Base-by-base conservation (phyloP, 164 flowering plant species). In the Cinnamomum chago region DNA sequence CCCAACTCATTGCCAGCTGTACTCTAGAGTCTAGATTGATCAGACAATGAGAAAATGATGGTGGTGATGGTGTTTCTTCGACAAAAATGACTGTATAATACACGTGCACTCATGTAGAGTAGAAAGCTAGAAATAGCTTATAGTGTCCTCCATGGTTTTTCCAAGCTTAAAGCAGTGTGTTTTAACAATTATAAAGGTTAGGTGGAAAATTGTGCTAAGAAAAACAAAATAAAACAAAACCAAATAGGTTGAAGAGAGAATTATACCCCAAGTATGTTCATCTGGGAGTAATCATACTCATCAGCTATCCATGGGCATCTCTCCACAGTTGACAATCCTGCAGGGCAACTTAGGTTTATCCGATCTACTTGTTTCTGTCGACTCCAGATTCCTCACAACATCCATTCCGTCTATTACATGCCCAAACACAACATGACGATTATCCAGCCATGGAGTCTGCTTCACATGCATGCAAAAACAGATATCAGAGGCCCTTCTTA, bases 361-460 rank as follows among this genome's bases (percentile, higher is more conserved):
- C 50, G 80, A 33, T 77, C 91, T 83, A 82, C 88, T 85, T 33
- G 96, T 91, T 79, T 89, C 92, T 69, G 80, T 86, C 27, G 92
- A 86, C 79, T 91, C 96, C 68, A 91, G 90, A 68, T 71, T 79
- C 74, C 70, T 47, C 58, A 91, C 82, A 58, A 90, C 85, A 70
- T 91, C 92, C 89, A 91, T 84, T 66, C 96, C 96, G 24, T 85
- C 91, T 12, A 86, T 66, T 25, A 91, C 89, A 33, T 90, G 83
- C 51, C 96, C 96, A 71, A 91, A 91, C 30, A 91, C 93, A 76
- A 91, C 96, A 78, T 91, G 96, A 30, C 91, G 88, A 15, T 85
- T 82, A 79, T 91, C 96, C 86, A 91, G 77, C 93, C 96, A 91
- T 47, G 93, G 92, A 72, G 96, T 89, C 96, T 91, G 80, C 74